Base-by-base conservation (phyloP, 129 eudicot species). In the Flaveria bidentis region DNA sequence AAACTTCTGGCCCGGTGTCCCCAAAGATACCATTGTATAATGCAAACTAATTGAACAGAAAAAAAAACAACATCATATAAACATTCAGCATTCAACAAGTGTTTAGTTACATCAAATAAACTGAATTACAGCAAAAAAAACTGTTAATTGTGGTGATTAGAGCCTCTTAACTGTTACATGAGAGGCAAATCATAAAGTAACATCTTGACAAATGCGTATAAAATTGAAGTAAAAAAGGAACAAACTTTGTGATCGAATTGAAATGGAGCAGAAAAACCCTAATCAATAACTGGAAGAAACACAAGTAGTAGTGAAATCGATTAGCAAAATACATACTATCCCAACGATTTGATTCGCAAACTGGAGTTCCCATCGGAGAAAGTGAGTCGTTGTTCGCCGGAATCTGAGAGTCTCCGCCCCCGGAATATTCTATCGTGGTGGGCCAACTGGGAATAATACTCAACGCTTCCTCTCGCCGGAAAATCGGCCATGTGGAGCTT, bases 361-460 rank as follows among this genome's bases (percentile, higher is more conserved):
- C 91, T 87, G 9, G 91, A 82, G 76, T 92, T 92, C 18, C 97
- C 97, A 75, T 87, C 97, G 36, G 87, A 84, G 76, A 92, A 87
- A 28, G 93, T 92, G 6, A 89, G 83, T 18, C 86, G 82, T 39
- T 50, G 79, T 33, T 80, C 80, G 26, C 80, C 86, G 63, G 73
- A 76, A 51, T 70, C 81, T 13, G 89, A 80, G 1, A 85, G 53
- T 15, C 80, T 30, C 56, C 96, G 87, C 55, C 92, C 84, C 1
- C 82, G 84, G 30, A 87, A 73, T 3, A 81, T 22, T 9, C 83
- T 82, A 58, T 91, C 95, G 60, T 85, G 87, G 51, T 58, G 18
- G 23, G 87, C 90, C 82, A 91, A 69, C 78, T 81, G 80, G 5
- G 83, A 74, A 67, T 84, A 92, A 72, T 82, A 92, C 71, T 89